Base-by-base conservation (phyloP, 441 rosid genomes). In the Pelargonium cotyledonis region DNA sequence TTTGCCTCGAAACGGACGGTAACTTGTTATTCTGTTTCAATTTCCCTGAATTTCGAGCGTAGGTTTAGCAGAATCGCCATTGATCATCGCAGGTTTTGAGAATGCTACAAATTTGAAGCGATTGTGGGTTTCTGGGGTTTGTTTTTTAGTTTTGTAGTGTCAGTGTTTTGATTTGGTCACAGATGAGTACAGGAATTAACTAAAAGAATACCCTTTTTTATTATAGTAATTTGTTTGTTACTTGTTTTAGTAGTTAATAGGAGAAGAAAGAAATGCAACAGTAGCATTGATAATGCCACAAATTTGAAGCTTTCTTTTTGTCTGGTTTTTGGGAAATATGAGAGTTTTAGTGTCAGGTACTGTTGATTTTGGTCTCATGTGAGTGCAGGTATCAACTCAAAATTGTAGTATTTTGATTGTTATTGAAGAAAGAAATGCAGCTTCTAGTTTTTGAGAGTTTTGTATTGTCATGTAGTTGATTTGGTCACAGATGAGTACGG, bases 1-100 rank as follows among this genome's bases (percentile, higher is more conserved):
- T 95, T 80, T 95, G 98, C 86, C 97, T 95, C 69, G 97, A 95
- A 82, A 86, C 96, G 11, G 97, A 95, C 69, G 97, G 98, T 92
- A 70, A 80, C 68, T 73, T 60, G 70, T 18, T n/a, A 2, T 41
- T 62, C 65, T 16, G 8, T 31, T 60, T 6, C 65, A 5, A 1
- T 55, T 62, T 23, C 41, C 18, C 16, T 62, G 65, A 12, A 26
- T 62, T 62, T 29, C 18, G 41, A 62, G 63, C 63, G 23, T 60
- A 21, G 35, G 5, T 21, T 23, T 60, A 9, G 14, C 35, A 1
- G 12, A 5, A 12, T 60, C n/a, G 5, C 8, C 11, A 0, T 60
- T 60, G 26, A 6, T 10, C 10, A 4, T 58, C 35, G 5, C 11
- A 21, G 12, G 23, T 58, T 21, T 8, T 19, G 40, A 26, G 29